Evolutionary conservation across 2,329 filamentous ascomycete genomes (phyloP), one percentile per base, ranked within the genome.

Genomic region (Diaporthe citriasiana): DNA sequence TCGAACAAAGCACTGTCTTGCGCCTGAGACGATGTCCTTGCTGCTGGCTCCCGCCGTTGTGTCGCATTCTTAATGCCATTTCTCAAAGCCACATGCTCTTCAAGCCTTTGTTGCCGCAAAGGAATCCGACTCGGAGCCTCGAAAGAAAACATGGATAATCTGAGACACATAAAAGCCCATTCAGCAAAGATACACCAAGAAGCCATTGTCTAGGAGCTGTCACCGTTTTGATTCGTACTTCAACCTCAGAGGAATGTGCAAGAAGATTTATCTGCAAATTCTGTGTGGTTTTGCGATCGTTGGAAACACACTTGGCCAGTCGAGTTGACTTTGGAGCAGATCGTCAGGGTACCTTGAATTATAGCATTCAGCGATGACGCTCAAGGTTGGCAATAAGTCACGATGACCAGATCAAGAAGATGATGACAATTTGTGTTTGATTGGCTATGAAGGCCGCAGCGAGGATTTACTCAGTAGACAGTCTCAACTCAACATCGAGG

Each of bases 381-480:
- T 13, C 47, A 51, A 13, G n/a, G 6, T 4, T 25, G 10, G n/a
- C 45, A 50, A 17, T 51, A 4, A 51, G 9, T 51, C n/a, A 51
- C 47, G n/a, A 27, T 27, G n/a, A 15, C 25, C n/a, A 27, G 47
- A 7, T 13, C 10, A 51, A 51, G 47, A 27, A 15, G 47, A 27
- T 7, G n/a, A 51, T 51, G 47, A 51, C 47, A 51, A 25, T 25
- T 25, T 51, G 10, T n/a, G 47, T 27, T 33, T 9, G 30, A 35
- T 33, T 56, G 53, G 19, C 19, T 56, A 56, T 35, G 53, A n/a
- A 35, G 6, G 53, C 30, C 30, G 53, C 30, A 33, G 27, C 35
- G 53, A 56, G 53, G 27, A 56, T 56, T 56, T n/a, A 56, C 30
- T 56, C 53, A 35, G 53, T 56, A 56, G 33, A 56, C 53, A 33